Conservation (phyloP, 345 rosid genomes). For the Corchorus capsularis region DNA sequence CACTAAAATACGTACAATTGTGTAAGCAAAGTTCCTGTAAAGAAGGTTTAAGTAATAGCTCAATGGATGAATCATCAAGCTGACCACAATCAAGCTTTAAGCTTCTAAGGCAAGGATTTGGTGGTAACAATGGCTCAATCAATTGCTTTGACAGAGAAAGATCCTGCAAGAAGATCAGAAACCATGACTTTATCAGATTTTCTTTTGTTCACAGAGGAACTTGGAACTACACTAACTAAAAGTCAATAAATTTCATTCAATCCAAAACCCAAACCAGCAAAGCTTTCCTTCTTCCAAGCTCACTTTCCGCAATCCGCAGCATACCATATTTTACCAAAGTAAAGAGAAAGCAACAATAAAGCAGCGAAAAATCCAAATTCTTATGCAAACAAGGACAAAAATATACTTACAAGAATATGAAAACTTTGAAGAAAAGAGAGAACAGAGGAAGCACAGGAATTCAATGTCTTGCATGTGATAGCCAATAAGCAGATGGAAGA, state of each 20-base stretch:
- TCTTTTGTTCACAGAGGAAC: neutral
- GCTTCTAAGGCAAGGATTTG: constrained; percentile 65
- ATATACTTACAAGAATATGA: constrained; percentile 60
- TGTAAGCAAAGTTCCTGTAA: constrained; percentile 66
- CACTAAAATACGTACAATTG: constrained; percentile 74
- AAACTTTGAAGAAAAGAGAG: constrained; percentile 75
- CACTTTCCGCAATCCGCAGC: neutral
- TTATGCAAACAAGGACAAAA: neutral
- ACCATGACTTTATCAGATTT: neutral
- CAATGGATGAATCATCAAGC: constrained; percentile 65
- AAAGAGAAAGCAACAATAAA: neutral
- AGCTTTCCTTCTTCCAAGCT: neutral
- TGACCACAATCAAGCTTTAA: constrained; percentile 78
- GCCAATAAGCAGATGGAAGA: constrained; percentile 75
- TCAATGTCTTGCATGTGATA: constrained; percentile 62
- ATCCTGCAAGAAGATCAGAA: constrained; percentile 39
- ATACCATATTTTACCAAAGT: neutral
- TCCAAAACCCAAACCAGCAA: neutral
- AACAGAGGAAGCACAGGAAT: constrained; percentile 58
- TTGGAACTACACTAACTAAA: neutral
- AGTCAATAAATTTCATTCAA: neutral
- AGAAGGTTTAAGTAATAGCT: constrained; percentile 57
- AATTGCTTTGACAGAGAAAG: constrained; percentile 54
- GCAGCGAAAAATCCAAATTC: neutral
- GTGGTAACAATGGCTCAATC: constrained; percentile 67